Conservation (phyloP, 345 rosid genomes). For the Lepidium africanum region DNA sequence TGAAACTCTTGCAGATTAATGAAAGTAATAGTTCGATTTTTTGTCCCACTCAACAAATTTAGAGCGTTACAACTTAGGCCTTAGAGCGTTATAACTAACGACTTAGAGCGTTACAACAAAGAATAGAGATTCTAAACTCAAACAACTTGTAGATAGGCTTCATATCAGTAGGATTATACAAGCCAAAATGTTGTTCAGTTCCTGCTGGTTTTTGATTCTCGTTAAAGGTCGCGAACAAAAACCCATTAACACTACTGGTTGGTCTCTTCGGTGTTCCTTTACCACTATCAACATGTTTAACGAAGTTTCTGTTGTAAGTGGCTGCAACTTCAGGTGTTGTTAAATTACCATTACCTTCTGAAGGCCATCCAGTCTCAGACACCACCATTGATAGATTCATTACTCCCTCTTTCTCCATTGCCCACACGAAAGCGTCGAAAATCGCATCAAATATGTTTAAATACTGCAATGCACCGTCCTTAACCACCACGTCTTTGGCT, state of each 20-base stretch:
- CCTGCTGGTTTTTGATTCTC: slow-evolving; percentile 18
- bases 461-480: slow-evolving; percentile 27
- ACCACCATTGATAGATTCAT: slow-evolving; percentile 12
- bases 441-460: slow-evolving; percentile 34
- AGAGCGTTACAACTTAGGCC: neutral
- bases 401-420: slow-evolving; percentile 25
- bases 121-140: neutral
- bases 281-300: neutral
- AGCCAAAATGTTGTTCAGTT: slow-evolving; percentile 16
- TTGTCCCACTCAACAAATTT: neutral
- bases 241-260: neutral
- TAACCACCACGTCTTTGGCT: neutral
- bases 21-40: too few relatives aligned
- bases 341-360: slow-evolving; percentile 19
- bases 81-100: neutral
- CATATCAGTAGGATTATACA: slow-evolving; percentile 9
- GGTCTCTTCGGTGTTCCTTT: slow-evolving; percentile 37
- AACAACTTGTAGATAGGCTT: slow-evolving; percentile 21
- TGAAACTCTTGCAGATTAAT: too few relatives aligned
- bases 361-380: slow-evolving; percentile 43
- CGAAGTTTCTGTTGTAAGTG: slow-evolving; percentile 16
- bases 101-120: neutral
- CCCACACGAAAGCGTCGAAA: slow-evolving; percentile 29
- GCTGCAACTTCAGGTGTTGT: slow-evolving; percentile 14
- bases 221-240: slow-evolving; percentile 15